These are phyloP conservation scores for Penicillium italicum DNA, from an alignment of 2,329 filamentous ascomycete species.

Conservation along the genomic window DNA sequence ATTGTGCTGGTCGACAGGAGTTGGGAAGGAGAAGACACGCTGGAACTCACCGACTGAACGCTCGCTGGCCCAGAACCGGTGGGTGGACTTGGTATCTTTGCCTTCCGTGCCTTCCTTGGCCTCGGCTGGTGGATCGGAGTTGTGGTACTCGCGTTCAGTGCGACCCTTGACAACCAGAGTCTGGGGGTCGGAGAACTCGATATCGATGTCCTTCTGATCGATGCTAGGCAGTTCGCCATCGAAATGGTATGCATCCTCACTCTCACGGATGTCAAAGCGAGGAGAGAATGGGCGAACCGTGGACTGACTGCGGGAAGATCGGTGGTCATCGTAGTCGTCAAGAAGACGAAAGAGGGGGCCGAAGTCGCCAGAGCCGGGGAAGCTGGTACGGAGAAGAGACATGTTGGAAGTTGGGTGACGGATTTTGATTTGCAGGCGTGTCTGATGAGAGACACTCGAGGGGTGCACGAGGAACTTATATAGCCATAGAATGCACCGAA, in stretches of 20 bases:
- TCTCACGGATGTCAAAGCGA: conserved; percentile 48
- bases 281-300: conserved; percentile 39
- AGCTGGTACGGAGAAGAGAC: conserved; percentile 34
- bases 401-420: conserved; percentile 22
- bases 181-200: conserved; percentile 48
- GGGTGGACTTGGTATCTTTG: conserved; percentile 26
- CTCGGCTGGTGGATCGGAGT: conserved; percentile 45
- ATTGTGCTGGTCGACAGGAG: conserved; percentile 56
- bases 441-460: neutral
- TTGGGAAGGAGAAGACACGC: conserved; percentile 57
- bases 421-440: neutral
- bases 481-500: neutral
- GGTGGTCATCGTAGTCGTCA: conserved; percentile 43
- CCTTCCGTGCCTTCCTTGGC: conserved; percentile 38
- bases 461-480: neutral
- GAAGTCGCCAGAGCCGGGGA: conserved; percentile 37
- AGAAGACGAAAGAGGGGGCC: conserved; percentile 47
- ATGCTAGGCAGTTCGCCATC: conserved; percentile 50
- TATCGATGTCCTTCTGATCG: conserved; percentile 45
- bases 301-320: conserved; percentile 20
- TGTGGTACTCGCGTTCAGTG: conserved; percentile 37
- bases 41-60: conserved; percentile 59
- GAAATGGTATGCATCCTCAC: conserved; percentile 43
- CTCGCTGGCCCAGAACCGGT: conserved; percentile 59
- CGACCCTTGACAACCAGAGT: conserved; percentile 48